Evolutionary conservation across 1,284 basidiomycete species (phyloP).

Genomic region (Tilletia walkeri): DNA sequence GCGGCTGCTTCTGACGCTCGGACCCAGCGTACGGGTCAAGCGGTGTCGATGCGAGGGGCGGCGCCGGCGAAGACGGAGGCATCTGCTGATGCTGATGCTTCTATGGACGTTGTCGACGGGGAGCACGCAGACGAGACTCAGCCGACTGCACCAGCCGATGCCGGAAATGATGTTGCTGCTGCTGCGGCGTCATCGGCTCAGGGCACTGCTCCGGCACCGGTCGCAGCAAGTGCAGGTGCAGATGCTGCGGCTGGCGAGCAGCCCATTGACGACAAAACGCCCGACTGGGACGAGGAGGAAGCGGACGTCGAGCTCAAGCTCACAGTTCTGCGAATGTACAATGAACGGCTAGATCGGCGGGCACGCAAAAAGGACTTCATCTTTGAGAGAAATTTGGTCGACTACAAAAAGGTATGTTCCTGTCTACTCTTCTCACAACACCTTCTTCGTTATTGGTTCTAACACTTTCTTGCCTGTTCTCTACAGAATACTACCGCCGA

Average conservation of each 20-base stretch:
- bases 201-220: background rate
- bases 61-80: constrained; percentile 11
- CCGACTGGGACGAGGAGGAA: constrained; percentile 70
- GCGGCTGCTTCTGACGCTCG: constrained; percentile 7
- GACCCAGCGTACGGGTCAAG: constrained; percentile 11
- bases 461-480: background rate
- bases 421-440: background rate
- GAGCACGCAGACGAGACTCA: constrained; percentile 7
- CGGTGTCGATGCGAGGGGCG: background rate
- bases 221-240: background rate
- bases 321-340: constrained; percentile 85
- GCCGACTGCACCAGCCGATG: background rate
- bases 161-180: background rate
- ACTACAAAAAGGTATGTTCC: constrained; percentile 79
- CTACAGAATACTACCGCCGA: constrained; percentile 81
- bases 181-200: background rate
- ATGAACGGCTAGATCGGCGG: constrained; percentile 83
- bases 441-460: background rate
- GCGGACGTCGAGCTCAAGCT: constrained; percentile 84
- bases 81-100: constrained; percentile 2
- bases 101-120: constrained; percentile 7
- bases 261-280: constrained; percentile 35
- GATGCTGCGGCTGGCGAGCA: constrained; percentile 27
- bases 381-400: constrained; percentile 85
- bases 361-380: constrained; percentile 84